A percentile compares a stretch with the other conserved stretches of the same genome.
Evolutionary conservation across 768 basidiomycete genomes (phyloP).

Genomic region (Hygrophorus russula): DNA sequence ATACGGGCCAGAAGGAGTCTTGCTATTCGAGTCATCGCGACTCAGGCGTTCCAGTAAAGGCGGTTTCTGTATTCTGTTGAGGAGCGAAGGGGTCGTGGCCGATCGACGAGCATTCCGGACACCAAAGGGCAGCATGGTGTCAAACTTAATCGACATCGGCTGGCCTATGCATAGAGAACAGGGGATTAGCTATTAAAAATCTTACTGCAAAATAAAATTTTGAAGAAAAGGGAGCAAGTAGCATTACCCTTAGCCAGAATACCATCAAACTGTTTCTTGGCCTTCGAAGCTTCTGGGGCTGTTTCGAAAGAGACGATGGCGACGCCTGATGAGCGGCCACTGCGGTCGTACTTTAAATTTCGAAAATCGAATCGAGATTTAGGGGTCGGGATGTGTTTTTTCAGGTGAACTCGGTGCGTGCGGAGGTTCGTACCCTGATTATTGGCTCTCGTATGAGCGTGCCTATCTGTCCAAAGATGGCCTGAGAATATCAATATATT

Average conservation of each 20-base stretch:
- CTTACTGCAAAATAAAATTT: slow-evolving; percentile 1
- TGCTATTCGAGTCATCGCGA: slow-evolving; percentile 28
- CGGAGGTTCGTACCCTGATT: slow-evolving; percentile 86
- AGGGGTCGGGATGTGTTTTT: slow-evolving; percentile 41
- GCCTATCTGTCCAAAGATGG: slow-evolving; percentile 87
- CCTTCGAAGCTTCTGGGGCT: slow-evolving; percentile 63
- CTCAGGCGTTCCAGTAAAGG: slow-evolving; percentile 58
- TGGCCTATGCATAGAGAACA: slow-evolving; percentile 39
- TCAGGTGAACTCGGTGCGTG: slow-evolving; percentile 46
- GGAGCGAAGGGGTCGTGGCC: slow-evolving; percentile 43
- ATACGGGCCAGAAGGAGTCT: slow-evolving; percentile 26
- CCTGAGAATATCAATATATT: slow-evolving; percentile 27
- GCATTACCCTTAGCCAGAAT: slow-evolving; percentile 75
- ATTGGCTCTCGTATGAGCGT: slow-evolving; percentile 86
- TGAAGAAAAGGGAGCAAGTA: neutral
- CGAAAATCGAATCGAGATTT: slow-evolving; percentile 20
- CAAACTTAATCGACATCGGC: slow-evolving; percentile 63
- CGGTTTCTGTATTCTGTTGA: slow-evolving; percentile 68
- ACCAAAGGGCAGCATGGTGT: slow-evolving; percentile 32
- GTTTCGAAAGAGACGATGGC: slow-evolving; percentile 77
- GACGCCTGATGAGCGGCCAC: slow-evolving; percentile 81
- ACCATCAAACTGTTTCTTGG: slow-evolving; percentile 78
- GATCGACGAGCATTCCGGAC: slow-evolving; percentile 34
- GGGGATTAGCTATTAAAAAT: neutral
- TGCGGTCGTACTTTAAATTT: slow-evolving; percentile 80